Base-by-base conservation (phyloP, 192 early-diverging fungal genomes). In the Entomortierella chlamydospora region DNA sequence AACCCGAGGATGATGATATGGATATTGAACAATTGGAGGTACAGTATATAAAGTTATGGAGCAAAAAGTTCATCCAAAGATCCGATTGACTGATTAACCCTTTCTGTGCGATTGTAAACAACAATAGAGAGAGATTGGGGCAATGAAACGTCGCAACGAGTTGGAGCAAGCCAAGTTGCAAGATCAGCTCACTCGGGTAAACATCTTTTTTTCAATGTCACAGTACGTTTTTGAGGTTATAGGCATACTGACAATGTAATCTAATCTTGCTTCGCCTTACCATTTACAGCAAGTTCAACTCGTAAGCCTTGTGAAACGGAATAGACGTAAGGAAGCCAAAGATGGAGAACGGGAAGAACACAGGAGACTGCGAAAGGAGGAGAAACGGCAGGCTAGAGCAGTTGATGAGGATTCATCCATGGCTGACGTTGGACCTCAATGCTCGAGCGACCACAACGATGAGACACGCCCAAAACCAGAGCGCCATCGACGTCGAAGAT, bases 1-100 rank as follows among this genome's bases (percentile, higher is more conserved):
- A 70, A 20, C 68, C 76, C 13, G 68, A 79, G 43, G 76, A 70
- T 26, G 76, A 79, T 22, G 76, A 70, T 5, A 79, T 70, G 67
- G 76, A 70, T 3, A 70, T 70, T 55, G 76, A 79, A 51, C 56
- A 70, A 18, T 33, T 78, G 5, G 58, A 78, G 67, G 73, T 78
- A 77, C 17, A 6, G 9, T 25, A 43, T 18, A 12, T 47, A 41
- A 9, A 41, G n/a, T n/a, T 49, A 37, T 45, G 6, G 2, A 61
- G 34, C 57, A 22, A 10, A 33, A 39, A 11, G 45, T 17, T 4
- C 4, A 12, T 2, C 15, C 15, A 39, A 58, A 20, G 57, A 39
- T 26, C 26, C 22, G 2, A 31, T 10, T 22, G 34, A 33, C 20
- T 22, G 0, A 58, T 58, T 8, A 42, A 42, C 2, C 8, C 25